Evolutionary conservation across 1,284 basidiomycete species (phyloP).

Genomic region (Boletus sp.): DNA sequence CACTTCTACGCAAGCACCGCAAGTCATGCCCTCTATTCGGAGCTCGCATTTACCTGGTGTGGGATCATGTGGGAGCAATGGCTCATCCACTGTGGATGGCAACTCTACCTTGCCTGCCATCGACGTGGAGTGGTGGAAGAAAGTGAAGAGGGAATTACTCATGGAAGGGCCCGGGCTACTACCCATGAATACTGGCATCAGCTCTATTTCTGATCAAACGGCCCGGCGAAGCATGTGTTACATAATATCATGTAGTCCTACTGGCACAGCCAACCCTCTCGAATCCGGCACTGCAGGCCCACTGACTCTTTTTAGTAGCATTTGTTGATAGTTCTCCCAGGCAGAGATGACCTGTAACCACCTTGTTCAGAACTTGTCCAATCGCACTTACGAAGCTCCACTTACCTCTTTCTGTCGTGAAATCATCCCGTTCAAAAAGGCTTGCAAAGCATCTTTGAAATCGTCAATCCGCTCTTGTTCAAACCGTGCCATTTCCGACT

Average conservation of each 20-base stretch:
- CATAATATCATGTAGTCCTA: conserved; percentile 6
- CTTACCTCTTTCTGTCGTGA: conserved; percentile 76
- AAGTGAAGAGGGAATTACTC: not conserved
- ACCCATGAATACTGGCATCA: not conserved
- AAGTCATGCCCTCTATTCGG: conserved; percentile 89
- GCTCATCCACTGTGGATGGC: conserved; percentile 34
- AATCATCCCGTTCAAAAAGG: conserved; percentile 83
- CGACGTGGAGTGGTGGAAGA: conserved; percentile 9
- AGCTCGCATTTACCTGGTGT: conserved; percentile 60
- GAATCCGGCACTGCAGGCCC: not conserved
- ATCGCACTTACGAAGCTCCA: conserved; percentile 1
- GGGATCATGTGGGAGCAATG: conserved; percentile 28
- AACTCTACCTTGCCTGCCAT: conserved; percentile 19
- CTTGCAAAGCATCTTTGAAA: conserved; percentile 75
- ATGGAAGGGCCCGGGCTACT: not conserved
- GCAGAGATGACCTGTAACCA: conserved; percentile 55
- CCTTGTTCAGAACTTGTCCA: not conserved
- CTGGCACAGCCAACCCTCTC: not conserved
- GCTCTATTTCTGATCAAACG: conserved; percentile 6
- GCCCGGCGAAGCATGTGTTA: conserved; percentile 1
- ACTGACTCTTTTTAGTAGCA: conserved; percentile 50
- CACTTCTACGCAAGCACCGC: conserved; percentile 87
- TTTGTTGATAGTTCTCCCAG: conserved; percentile 77
- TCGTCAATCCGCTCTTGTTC: conserved; percentile 92
- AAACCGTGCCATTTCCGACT: conserved; percentile 90